These are phyloP conservation scores for Uromyces viciae-fabae DNA, from an alignment of 1,284 basidiomycete species.

Conservation along the genomic window DNA sequence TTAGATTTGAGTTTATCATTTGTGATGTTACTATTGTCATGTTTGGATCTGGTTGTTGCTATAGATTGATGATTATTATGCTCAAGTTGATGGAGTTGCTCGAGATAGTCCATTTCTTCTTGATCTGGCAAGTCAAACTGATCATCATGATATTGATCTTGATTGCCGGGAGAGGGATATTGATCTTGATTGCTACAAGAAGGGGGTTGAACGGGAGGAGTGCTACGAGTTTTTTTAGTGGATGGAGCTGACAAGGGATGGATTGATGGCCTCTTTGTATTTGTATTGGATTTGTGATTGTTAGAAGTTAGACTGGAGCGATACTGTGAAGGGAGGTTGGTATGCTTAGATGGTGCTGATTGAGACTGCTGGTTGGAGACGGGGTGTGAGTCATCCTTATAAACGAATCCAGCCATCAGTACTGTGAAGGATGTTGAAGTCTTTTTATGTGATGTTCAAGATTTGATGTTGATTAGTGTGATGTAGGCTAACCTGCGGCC, in stretches of 20 bases:
- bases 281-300: background rate
- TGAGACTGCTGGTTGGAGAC: background rate
- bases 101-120: constrained; percentile 6
- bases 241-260: background rate
- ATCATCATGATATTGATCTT: background rate
- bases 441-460: too few relatives aligned
- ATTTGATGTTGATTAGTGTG: too few relatives aligned
- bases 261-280: background rate
- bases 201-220: background rate
- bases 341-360: background rate
- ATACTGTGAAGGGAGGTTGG: background rate
- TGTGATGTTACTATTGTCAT: background rate
- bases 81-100: constrained; percentile 7
- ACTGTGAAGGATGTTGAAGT: too few relatives aligned
- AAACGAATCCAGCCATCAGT: background rate
- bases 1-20: background rate
- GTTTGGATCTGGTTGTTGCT: background rate
- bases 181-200: too few relatives aligned
- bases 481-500: too few relatives aligned
- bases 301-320: background rate
- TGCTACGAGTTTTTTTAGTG: background rate
- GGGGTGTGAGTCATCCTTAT: background rate
- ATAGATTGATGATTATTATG: background rate
- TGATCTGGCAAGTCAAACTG: background rate
- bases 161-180: background rate